Conservation (phyloP, 306 rosid species). For the Fagus crenata region DNA sequence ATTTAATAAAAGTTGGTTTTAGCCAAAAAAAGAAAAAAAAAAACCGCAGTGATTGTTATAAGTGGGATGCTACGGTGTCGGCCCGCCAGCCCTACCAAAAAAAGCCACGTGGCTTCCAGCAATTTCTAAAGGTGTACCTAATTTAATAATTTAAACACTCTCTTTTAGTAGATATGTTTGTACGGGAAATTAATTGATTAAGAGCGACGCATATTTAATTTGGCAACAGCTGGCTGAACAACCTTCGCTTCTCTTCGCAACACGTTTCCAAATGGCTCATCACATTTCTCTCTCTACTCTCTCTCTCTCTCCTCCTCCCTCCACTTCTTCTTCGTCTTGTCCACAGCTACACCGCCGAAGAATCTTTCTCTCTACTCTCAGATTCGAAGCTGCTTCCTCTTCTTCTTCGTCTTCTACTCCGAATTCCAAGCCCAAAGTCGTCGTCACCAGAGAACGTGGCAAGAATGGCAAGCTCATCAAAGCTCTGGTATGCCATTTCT, state of each 20-base stretch:
- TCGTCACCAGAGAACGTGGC: constrained; percentile 97
- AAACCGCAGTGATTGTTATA: too few relatives aligned
- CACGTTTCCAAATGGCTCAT: constrained; percentile 79
- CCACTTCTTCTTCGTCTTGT: constrained; percentile 21
- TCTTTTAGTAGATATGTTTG: neutral
- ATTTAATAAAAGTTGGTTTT: too few relatives aligned
- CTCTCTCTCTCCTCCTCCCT: constrained; percentile 42
- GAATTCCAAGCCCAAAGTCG: constrained; percentile 52
- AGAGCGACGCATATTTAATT: neutral
- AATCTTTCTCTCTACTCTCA: constrained; percentile 31
- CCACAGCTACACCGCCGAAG: constrained; percentile 52
- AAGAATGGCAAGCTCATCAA: constrained; percentile 84
- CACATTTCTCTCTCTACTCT: constrained; percentile 29
- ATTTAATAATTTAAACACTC: neutral
- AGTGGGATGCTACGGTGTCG: too few relatives aligned
- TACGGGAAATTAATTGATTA: neutral
- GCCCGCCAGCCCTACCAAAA: too few relatives aligned
- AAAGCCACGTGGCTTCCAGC: constrained; percentile 9
- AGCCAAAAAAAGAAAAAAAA: too few relatives aligned
- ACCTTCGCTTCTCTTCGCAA: constrained; percentile 33
- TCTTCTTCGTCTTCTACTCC: constrained; percentile 34
- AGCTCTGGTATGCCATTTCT: constrained; percentile 57
- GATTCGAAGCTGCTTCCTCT: constrained; percentile 33
- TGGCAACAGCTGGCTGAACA: constrained; percentile 43
- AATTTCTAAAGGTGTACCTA: neutral